phyloP scores from a whole-genome alignment of 441 rosid species.

The Dalechampia spathulata region DNA sequence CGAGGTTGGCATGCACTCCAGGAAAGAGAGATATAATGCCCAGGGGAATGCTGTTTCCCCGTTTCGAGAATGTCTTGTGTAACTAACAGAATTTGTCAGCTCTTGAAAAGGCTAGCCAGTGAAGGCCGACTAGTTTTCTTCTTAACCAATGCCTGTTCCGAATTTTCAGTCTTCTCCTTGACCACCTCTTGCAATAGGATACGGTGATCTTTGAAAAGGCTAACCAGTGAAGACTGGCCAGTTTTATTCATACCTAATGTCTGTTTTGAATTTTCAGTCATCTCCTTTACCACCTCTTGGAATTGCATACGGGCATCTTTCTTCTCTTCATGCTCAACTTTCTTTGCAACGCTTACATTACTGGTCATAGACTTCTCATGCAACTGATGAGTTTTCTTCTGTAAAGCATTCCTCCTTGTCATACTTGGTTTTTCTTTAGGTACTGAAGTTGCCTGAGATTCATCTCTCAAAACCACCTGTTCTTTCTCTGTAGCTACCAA shows the following conservation, averaged over 20 bases:
- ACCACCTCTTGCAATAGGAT: too few species aligned
- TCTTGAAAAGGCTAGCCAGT: slow-evolving; percentile 31
- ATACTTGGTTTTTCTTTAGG: slow-evolving; percentile 11
- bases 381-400: neutral
- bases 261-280: slow-evolving; percentile 1
- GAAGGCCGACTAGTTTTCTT: slow-evolving; percentile 1
- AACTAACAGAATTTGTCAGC: slow-evolving; percentile 3
- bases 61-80: neutral
- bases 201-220: slow-evolving; percentile 36
- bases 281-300: slow-evolving; percentile 9
- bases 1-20: too few species aligned
- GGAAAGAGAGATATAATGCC: neutral
- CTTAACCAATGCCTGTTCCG: neutral
- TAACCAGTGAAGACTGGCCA: slow-evolving; percentile 15
- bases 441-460: neutral
- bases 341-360: slow-evolving; percentile 9
- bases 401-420: neutral
- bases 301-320: neutral
- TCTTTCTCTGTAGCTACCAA: slow-evolving; percentile 4
- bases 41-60: neutral
- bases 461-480: slow-evolving; percentile 6
- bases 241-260: slow-evolving; percentile 4
- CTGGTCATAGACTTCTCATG: slow-evolving; percentile 1
- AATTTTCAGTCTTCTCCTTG: slow-evolving; percentile 5
- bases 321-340: slow-evolving; percentile 4